These are phyloP conservation scores for Daucus carota DNA, from an alignment of 129 eudicot genomes.

Conservation along the genomic window DNA sequence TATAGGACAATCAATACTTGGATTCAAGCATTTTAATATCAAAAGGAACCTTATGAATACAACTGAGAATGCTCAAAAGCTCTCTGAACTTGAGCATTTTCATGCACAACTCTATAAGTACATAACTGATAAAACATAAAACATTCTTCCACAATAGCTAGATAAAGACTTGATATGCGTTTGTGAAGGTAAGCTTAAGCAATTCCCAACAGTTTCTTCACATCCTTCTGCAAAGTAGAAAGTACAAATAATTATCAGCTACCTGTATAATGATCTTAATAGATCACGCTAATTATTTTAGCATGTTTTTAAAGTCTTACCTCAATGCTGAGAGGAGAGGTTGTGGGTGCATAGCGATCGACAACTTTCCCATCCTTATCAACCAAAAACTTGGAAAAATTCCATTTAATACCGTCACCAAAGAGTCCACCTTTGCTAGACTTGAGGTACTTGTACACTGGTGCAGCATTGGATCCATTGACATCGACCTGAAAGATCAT, in stretches of 20 bases:
- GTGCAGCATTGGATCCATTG: conserved; percentile 10
- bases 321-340: conserved; percentile 14
- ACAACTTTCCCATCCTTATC: conserved; percentile 9
- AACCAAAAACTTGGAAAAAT: conserved; percentile 7
- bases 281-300: neutral
- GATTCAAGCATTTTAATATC: neutral
- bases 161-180: neutral
- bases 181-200: neutral
- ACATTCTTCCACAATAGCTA: neutral
- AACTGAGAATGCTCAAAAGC: neutral
- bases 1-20: neutral
- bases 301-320: neutral
- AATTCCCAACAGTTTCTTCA: neutral
- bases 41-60: neutral
- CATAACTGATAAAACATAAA: neutral
- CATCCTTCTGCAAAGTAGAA: neutral
- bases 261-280: neutral
- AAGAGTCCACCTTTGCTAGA: conserved; percentile 10
- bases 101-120: neutral
- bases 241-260: neutral
- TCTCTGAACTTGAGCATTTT: neutral
- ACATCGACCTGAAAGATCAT: conserved; percentile 4
- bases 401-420: conserved; percentile 3
- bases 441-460: conserved; percentile 6
- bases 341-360: conserved; percentile 11